Base-by-base conservation (phyloP, 1,139 yeast species). In the Yamadazyma songkhlaensis region DNA sequence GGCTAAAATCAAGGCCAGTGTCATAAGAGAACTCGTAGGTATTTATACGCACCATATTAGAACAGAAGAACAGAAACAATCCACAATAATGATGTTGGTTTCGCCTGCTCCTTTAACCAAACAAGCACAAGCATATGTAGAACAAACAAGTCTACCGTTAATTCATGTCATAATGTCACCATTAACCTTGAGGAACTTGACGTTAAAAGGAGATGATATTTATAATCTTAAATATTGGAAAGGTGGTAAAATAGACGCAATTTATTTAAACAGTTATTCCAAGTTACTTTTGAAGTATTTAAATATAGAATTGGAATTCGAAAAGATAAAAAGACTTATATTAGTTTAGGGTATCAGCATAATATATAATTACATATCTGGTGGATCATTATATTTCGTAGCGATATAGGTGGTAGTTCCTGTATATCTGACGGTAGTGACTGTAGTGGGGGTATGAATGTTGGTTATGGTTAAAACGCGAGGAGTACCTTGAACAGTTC, bases 81-180 rank as follows among this genome's bases (percentile, higher is more conserved):
- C 46, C 5, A 53, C 54, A 5, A 59, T 62, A 30, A 53, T 70
- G 62, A 53, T 71, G 25, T 51, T 71, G 47, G 77, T 82, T 9
- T 74, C 87, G 0, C 87, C 92, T 1, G 69, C 73, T 11, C 66
- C 74, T 2, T 64, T 83, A 34, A 81, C 94, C 0, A 55, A 66
- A 27, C 84, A 80, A 41, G 89, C 84, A 0, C 59, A 74, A 27
- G 60, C 63, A 6, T 79, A 80, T 38, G 67, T 84, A 45, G 78
- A 82, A 42, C 62, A 64, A 10, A 54, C 77, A n/a, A 56, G 60
- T 11, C 60, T 79, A 33, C 89, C 92, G 2, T 54, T 84, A 40
- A 60, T 80, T 3, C 81, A 72, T 50, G 58, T 73, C 6, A 69
- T 72, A 36, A 57, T 79, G 24, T 54, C 65, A 1, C 64, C 67